Conservation (phyloP, 2,329 filamentous ascomycete species). For the Xylariaceae sp. region DNA sequence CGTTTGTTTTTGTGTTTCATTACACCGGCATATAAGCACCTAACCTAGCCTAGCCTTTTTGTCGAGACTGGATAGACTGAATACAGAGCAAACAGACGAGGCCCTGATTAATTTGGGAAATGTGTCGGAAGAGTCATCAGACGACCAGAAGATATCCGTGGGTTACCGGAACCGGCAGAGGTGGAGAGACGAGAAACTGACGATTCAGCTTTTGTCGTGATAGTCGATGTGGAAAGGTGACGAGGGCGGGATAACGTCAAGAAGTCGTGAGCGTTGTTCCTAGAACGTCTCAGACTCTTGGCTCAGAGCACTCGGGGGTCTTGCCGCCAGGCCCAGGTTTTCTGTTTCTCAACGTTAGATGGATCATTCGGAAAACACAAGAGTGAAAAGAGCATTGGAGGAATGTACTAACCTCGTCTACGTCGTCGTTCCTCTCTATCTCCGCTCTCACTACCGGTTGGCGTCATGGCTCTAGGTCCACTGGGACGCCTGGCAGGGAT, state of each 20-base stretch:
- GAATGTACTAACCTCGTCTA: constrained; percentile 48
- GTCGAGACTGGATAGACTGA: neutral
- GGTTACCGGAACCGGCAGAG: constrained; percentile 13
- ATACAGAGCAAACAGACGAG: neutral
- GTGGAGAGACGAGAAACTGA: constrained; percentile 1
- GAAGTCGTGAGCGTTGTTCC: constrained; percentile 28
- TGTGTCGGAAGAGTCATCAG: neutral
- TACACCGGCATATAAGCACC: neutral
- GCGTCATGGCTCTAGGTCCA: constrained; percentile 57
- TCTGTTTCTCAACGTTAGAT: constrained; percentile 33
- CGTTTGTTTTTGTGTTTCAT: neutral
- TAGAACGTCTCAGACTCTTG: constrained; percentile 52
- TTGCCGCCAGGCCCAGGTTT: constrained; percentile 47
- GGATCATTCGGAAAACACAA: neutral
- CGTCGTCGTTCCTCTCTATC: constrained; percentile 44
- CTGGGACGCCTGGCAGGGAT: constrained; percentile 50
- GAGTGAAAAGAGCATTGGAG: neutral
- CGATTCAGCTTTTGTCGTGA: constrained; percentile 12
- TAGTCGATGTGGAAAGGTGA: constrained; percentile 31
- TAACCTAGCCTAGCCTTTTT: neutral
- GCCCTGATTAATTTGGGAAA: neutral
- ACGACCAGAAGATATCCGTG: neutral
- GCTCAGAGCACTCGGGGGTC: constrained; percentile 33
- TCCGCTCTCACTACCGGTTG: constrained; percentile 43
- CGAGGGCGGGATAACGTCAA: constrained; percentile 26